phyloP scores from a whole-genome alignment of 306 rosid genomes.

The Alnus rubra region DNA sequence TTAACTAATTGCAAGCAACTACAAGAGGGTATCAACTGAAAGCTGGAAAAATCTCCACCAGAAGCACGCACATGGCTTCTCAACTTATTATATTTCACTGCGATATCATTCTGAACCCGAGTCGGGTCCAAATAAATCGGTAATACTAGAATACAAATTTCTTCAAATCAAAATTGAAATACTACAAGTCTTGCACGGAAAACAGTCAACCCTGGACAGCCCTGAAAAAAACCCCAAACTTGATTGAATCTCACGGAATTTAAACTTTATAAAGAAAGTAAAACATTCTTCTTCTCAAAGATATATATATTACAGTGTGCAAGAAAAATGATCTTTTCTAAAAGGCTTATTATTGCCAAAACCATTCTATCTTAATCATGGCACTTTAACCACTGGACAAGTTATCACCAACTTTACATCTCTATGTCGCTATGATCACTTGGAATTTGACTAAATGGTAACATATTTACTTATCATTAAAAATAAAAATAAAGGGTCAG shows the following conservation, averaged over 20 bases:
- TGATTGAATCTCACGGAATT: background rate
- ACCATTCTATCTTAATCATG: background rate
- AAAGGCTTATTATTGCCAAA: background rate
- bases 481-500: too few relatives aligned
- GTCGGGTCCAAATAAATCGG: background rate
- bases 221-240: background rate
- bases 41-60: too few relatives aligned
- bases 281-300: background rate
- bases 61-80: background rate
- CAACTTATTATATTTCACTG: background rate
- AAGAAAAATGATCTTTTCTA: background rate
- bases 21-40: too few relatives aligned
- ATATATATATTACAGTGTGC: background rate
- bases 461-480: too few relatives aligned
- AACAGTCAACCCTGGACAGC: background rate
- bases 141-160: background rate
- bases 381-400: background rate
- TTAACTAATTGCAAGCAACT: background rate
- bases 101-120: background rate
- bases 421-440: background rate
- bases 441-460: background rate
- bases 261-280: background rate
- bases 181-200: background rate
- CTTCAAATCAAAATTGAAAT: background rate
- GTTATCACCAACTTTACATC: background rate